Evolutionary conservation across 306 rosid genomes (phyloP), one percentile per base, ranked within the genome.

Genomic region (Ormosia semicastrata): DNA sequence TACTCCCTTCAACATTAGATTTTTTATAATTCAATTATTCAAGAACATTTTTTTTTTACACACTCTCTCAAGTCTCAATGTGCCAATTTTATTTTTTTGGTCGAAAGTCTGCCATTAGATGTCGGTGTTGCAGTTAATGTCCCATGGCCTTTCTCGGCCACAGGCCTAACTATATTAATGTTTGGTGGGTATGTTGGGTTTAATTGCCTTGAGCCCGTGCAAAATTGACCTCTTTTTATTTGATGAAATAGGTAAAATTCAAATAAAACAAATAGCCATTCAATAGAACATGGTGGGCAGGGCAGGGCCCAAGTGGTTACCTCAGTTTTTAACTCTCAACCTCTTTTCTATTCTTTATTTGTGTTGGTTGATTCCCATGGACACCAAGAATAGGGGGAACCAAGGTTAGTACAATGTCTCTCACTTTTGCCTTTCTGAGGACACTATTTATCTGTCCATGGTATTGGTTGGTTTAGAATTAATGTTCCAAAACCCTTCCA

Each of bases 1-100:
- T 85, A 74, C 56, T 59, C 71, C 79, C 78, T 73, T 77, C 82
- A 83, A 62, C 82, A 65, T 89, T 84, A 79, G 86, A 43, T 67
- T 76, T 81, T 77, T 84, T 81, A 85, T 88, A 58, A 80, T 80
- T 83, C 53, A 64, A 66, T 15, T 54, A 80, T 17, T 58, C n/a
- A 59, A 49, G 46, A 57, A 32, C 15, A 30, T 2, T 6, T 43
- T 33, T 49, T 8, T 2, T 56, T 62, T 39, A 2, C 8, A 14
- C 30, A 64, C 8, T 64, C 44, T 36, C 40, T 5, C 11, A 41
- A 12, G n/a, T 49, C 17, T 43, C 49, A 7, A 32, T 0, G 12
- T 75, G 64, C 18, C 66, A 76, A 46, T 59, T 24, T 24, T 24
- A 24, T 24, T 24, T 24, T 24, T 24, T 24, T 24, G 24, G 24